Conservation (phyloP, 2,329 filamentous ascomycete species). For the Clonostachys solani region DNA sequence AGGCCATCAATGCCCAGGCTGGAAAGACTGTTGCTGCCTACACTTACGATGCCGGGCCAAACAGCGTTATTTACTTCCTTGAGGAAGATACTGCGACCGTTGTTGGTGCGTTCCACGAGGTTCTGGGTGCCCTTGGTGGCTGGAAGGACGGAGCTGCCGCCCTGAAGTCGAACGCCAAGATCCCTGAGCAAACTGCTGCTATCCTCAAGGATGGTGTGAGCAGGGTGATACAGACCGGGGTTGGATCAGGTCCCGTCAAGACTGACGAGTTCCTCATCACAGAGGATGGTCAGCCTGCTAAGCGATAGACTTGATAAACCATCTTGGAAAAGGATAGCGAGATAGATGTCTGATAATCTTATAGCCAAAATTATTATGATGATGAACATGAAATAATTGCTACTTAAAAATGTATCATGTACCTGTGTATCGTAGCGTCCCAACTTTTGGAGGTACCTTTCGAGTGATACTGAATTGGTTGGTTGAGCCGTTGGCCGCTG, state of each 20-base stretch:
- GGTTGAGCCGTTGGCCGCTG: too few species aligned
- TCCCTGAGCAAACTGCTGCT: conserved; percentile 62
- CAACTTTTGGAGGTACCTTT: too few species aligned
- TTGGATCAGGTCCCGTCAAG: conserved; percentile 83
- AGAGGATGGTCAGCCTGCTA: conserved; percentile 53
- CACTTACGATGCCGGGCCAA: conserved; percentile 96
- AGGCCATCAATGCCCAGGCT: conserved; percentile 78
- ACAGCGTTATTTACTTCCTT: conserved; percentile 93
- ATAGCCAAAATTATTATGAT: too few species aligned
- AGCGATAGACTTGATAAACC: conserved; percentile 11
- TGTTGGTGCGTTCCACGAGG: conserved; percentile 71
- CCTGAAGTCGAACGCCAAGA: conserved; percentile 46
- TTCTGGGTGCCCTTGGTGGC: conserved; percentile 60
- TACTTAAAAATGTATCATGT: too few species aligned
- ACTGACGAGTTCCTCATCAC: conserved; percentile 74
- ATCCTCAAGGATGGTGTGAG: conserved; percentile 75
- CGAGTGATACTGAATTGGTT: too few species aligned
- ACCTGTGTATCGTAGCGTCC: too few species aligned
- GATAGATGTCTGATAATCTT: too few species aligned
- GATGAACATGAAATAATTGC: too few species aligned
- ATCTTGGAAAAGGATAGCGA: background rate
- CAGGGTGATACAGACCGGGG: conserved; percentile 84
- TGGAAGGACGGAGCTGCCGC: conserved; percentile 61
- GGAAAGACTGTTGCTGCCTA: conserved; percentile 85
- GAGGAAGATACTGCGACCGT: conserved; percentile 71